phyloP scores from a whole-genome alignment of 305 asterid species.

The Petunia hybrid region DNA sequence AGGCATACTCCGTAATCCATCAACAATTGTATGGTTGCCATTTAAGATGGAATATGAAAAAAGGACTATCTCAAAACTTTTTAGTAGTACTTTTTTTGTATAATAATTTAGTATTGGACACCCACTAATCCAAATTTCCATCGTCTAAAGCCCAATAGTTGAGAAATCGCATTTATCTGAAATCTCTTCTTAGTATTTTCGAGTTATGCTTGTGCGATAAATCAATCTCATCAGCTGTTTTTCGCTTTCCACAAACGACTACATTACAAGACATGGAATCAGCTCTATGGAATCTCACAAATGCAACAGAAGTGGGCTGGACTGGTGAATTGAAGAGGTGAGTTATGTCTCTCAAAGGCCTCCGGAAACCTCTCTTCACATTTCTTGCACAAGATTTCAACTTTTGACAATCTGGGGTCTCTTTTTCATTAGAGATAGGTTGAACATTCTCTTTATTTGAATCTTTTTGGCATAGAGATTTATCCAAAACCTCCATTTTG shows the following conservation, averaged over 20 bases:
- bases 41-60: no score
- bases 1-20: no score
- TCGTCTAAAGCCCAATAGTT: no score
- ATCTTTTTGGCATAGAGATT: not conserved
- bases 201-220: slow-evolving; percentile 36
- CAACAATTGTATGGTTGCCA: no score
- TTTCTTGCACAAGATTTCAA: slow-evolving; percentile 4
- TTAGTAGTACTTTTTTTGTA: no score
- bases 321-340: slow-evolving; percentile 30
- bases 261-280: not conserved
- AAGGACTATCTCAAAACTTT: no score
- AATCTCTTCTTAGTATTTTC: slow-evolving; percentile 47
- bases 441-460: slow-evolving; percentile 31
- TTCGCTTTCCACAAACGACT: slow-evolving; percentile 45
- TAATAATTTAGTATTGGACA: no score
- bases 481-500: not conserved
- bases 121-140: no score
- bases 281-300: not conserved
- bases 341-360: slow-evolving; percentile 55
- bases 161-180: slow-evolving; percentile 8
- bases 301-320: not conserved
- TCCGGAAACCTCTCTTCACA: slow-evolving; percentile 34
- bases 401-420: not conserved
- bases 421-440: not conserved
- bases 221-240: slow-evolving; percentile 37